Evolutionary conservation across 257 asterid species (phyloP), one percentile per base, ranked within the genome.

Genomic region (Solanum pimpinellifolium): DNA sequence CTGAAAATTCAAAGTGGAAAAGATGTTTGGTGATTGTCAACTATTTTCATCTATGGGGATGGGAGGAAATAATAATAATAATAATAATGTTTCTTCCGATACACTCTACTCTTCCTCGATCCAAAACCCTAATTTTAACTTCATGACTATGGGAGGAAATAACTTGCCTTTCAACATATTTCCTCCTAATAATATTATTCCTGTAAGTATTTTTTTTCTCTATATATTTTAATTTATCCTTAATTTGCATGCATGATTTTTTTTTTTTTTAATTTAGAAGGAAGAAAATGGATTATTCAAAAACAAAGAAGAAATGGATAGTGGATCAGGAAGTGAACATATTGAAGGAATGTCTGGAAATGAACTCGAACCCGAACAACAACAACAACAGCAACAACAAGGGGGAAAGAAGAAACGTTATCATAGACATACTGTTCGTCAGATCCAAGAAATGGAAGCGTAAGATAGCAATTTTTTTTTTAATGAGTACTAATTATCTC

Each of bases 401-500:
- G 62, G 65, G 33, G 7, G 88, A 12, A 95, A 95, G 91, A 96
- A 93, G 86, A 95, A 97, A 86, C 98, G 98, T 73, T 97, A 97
- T 90, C 99, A 97, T 77, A 93, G 99, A 27, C 99, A 97, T 92
- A 97, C 98, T 0, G 90, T 98, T 16, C 92, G 92, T 16, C 99
- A 97, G 95, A 97, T 97, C 96, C 99, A 97, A 89, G 98, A 97
- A 92, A 95, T 97, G 99, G 99, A 97, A 89, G 86, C 94, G 99
- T 96, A 86, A 1, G 91, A 29, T 88, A 37, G 39, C 23, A 74
- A 5, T 35, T 37, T 37, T 37, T 35, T 33, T 33, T 33, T 37
- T 35, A 37, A 37, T 37, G 7, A 37, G 7, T 37, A 37, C 39
- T 1, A 18, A 52, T 52, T 52, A 52, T 52, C n/a, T 52, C 11